Evolutionary conservation across 2,329 filamentous ascomycete genomes (phyloP).

Genomic region (Nigrospora oryzae): DNA sequence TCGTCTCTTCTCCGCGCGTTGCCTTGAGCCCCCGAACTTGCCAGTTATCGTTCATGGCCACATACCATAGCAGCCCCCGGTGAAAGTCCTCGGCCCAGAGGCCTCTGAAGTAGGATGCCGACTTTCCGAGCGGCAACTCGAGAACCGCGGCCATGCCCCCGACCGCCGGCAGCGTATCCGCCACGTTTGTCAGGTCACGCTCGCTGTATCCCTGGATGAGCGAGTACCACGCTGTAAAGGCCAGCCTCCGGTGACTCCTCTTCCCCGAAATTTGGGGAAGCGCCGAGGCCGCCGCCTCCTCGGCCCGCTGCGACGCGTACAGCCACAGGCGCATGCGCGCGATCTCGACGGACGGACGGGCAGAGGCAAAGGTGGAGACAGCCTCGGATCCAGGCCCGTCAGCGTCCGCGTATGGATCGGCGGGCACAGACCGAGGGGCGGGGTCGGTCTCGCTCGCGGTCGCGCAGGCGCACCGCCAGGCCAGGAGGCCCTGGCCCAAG

Average conservation of each 20-base stretch:
- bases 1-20: no score
- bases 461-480: slow-evolving; percentile 9
- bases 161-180: slow-evolving; percentile 9
- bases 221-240: slow-evolving; percentile 7
- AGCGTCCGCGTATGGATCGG: background rate
- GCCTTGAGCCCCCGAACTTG: background rate
- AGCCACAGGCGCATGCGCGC: slow-evolving; percentile 7
- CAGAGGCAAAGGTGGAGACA: no score
- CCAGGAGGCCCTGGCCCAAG: slow-evolving; percentile 9
- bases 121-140: background rate
- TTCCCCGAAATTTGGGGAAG: no score
- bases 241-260: background rate
- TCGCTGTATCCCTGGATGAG: slow-evolving; percentile 10
- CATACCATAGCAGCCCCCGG: slow-evolving; percentile 11
- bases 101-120: slow-evolving; percentile 6
- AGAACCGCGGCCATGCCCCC: slow-evolving; percentile 6
- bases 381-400: background rate
- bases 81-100: slow-evolving; percentile 11
- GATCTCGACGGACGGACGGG: background rate
- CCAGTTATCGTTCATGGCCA: slow-evolving; percentile 9
- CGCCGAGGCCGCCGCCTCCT: no score
- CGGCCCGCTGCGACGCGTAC: slow-evolving; percentile 1
- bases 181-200: slow-evolving; percentile 5
- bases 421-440: background rate
- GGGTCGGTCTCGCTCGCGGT: slow-evolving; percentile 9